These are phyloP conservation scores for Saussurea involucrata DNA, from an alignment of 129 eudicot genomes.

Conservation along the genomic window DNA sequence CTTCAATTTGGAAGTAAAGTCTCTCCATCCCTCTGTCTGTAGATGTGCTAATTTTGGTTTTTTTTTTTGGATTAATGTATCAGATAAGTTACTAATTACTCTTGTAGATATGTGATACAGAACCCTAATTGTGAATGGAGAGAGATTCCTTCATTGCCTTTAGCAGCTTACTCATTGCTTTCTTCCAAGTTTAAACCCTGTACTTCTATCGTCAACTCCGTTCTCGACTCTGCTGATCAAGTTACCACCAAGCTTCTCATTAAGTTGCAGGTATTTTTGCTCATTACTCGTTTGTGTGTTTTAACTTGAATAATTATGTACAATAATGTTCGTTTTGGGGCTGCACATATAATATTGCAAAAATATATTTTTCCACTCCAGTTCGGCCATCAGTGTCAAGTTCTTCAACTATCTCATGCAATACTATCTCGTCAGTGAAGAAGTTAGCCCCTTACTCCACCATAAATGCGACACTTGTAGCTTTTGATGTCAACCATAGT, in stretches of 20 bases:
- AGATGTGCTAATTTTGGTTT: background rate
- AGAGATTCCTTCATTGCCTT: conserved; percentile 79
- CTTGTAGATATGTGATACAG: conserved; percentile 59
- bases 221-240: conserved; percentile 56
- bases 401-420: background rate
- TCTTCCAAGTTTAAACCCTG: conserved; percentile 57
- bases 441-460: background rate
- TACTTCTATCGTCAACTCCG: conserved; percentile 67
- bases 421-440: background rate
- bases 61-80: background rate
- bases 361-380: background rate
- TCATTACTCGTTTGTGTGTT: background rate
- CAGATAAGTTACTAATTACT: background rate
- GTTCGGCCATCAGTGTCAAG: background rate
- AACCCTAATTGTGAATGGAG: conserved; percentile 85
- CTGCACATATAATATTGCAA: background rate
- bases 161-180: conserved; percentile 75
- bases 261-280: conserved; percentile 56
- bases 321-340: background rate
- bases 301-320: background rate
- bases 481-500: background rate
- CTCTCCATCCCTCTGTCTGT: background rate
- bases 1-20: conserved; percentile 82
- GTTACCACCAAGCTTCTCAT: conserved; percentile 94
- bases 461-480: no score